These are phyloP conservation scores for Stentor roeselii DNA, from an alignment of 73 alveolate genomes.

Conservation along the genomic window DNA sequence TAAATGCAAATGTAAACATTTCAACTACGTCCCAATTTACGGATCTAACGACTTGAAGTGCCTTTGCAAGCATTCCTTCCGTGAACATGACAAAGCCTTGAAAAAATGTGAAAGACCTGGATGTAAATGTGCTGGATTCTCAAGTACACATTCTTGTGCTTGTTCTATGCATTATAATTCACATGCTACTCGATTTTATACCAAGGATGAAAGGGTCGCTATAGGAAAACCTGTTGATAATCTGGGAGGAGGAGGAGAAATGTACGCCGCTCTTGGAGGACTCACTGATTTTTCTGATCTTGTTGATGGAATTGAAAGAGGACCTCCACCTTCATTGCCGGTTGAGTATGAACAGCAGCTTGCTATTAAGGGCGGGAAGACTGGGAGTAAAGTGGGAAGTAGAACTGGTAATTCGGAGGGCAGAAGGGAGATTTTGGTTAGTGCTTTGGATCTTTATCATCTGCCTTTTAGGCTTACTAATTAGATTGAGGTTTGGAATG, in stretches of 20 bases:
- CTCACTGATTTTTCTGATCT: slow-evolving; percentile 49
- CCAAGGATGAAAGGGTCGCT: slow-evolving; percentile 94
- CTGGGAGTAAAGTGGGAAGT: background rate
- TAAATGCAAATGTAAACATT: slow-evolving; percentile 88
- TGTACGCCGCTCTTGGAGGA: slow-evolving; percentile 55
- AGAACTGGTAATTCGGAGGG: background rate
- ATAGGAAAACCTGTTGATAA: slow-evolving; percentile 93
- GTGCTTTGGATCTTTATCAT: slow-evolving; percentile 11
- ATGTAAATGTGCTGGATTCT: slow-evolving; percentile 68
- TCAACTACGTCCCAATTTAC: slow-evolving; percentile 86
- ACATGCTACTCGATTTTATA: slow-evolving; percentile 88
- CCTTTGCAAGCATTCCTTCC: slow-evolving; percentile 94
- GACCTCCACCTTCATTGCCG: background rate
- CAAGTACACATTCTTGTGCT: slow-evolving; percentile 86
- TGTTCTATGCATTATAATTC: slow-evolving; percentile 83
- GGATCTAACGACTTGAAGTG: slow-evolving; percentile 96
- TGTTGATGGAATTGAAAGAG: slow-evolving; percentile 54
- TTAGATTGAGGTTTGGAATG: no score
- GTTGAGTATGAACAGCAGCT: background rate
- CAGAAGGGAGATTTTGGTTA: background rate
- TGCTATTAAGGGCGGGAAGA: background rate
- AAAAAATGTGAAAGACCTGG: slow-evolving; percentile 60
- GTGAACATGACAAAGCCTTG: slow-evolving; percentile 67
- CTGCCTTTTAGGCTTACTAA: background rate
- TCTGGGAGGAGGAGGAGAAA: slow-evolving; percentile 40